Conservation (phyloP, 192 early-diverging fungal genomes). For the Podila verticillata region DNA sequence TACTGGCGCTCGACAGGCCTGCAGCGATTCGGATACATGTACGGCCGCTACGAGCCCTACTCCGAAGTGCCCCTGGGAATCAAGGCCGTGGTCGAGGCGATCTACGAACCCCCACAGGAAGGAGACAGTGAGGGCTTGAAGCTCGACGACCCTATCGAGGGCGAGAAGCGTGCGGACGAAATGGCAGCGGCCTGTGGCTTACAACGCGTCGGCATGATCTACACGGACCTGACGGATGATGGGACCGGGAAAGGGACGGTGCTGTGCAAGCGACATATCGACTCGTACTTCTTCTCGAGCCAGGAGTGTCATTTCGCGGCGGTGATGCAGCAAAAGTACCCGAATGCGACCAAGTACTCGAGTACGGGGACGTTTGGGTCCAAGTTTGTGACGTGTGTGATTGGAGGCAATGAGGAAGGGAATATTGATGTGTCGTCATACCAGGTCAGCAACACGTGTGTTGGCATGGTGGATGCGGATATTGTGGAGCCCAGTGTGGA, state of each 20-base stretch:
- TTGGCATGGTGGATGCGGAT: slow-evolving; percentile 91
- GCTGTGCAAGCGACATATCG: slow-evolving; percentile 86
- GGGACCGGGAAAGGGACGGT: slow-evolving; percentile 82
- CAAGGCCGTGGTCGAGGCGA: slow-evolving; percentile 93
- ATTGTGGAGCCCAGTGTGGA: slow-evolving; percentile 91
- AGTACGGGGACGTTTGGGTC: slow-evolving; percentile 84
- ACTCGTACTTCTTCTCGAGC: slow-evolving; percentile 94
- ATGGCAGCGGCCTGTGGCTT: slow-evolving; percentile 76
- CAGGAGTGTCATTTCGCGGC: slow-evolving; percentile 90
- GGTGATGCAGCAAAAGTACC: slow-evolving; percentile 81
- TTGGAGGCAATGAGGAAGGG: slow-evolving; percentile 90
- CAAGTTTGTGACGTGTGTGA: slow-evolving; percentile 94
- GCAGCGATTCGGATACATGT: slow-evolving; percentile 95
- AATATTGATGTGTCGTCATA: slow-evolving; percentile 87
- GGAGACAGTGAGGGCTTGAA: slow-evolving; percentile 78
- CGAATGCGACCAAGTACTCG: slow-evolving; percentile 76
- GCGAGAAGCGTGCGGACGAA: slow-evolving; percentile 67
- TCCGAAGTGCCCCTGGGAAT: slow-evolving; percentile 93
- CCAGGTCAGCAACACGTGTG: slow-evolving; percentile 92
- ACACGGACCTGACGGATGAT: slow-evolving; percentile 91
- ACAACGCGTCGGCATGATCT: slow-evolving; percentile 86
- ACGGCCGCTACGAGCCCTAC: slow-evolving; percentile 91
- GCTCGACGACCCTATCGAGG: slow-evolving; percentile 65
- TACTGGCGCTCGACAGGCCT: slow-evolving; percentile 88
- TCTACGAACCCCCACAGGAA: slow-evolving; percentile 94